These are phyloP conservation scores for Moricandia arvensis DNA, from an alignment of 345 rosid species.

Conservation along the genomic window DNA sequence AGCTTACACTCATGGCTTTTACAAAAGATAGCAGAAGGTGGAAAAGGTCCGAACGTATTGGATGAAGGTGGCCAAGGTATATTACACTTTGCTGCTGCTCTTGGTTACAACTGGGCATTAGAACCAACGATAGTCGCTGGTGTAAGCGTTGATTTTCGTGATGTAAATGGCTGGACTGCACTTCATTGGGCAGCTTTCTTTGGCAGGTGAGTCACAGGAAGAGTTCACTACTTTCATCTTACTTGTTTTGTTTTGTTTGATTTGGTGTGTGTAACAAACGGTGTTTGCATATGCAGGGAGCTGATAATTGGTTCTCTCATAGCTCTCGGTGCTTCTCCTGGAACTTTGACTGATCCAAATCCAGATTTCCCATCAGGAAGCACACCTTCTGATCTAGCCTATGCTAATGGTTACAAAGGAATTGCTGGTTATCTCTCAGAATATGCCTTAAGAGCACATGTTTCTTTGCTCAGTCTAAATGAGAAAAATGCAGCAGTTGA, in stretches of 20 bases:
- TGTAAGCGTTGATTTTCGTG: conserved; percentile 85
- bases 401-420: conserved; percentile 85
- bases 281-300: conserved; percentile 53
- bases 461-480: conserved; percentile 56
- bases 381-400: conserved; percentile 87
- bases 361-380: conserved; percentile 61
- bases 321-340: conserved; percentile 72
- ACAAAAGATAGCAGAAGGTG: conserved; percentile 69
- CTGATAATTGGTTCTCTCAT: conserved; percentile 71
- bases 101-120: conserved; percentile 95
- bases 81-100: conserved; percentile 90
- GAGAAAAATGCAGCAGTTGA: conserved; percentile 43
- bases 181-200: conserved; percentile 98
- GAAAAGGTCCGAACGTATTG: conserved; percentile 82
- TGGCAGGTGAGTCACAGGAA: conserved; percentile 63
- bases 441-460: conserved; percentile 57
- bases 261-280: neutral
- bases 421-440: conserved; percentile 94
- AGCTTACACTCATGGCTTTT: conserved; percentile 78
- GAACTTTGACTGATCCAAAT: conserved; percentile 19
- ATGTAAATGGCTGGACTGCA: conserved; percentile 95
- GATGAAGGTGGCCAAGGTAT: conserved; percentile 93
- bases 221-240: conserved; percentile 2
- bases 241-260: neutral
- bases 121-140: conserved; percentile 79